phyloP scores from a whole-genome alignment of 805 yeast species.

The Candida golubevii region DNA sequence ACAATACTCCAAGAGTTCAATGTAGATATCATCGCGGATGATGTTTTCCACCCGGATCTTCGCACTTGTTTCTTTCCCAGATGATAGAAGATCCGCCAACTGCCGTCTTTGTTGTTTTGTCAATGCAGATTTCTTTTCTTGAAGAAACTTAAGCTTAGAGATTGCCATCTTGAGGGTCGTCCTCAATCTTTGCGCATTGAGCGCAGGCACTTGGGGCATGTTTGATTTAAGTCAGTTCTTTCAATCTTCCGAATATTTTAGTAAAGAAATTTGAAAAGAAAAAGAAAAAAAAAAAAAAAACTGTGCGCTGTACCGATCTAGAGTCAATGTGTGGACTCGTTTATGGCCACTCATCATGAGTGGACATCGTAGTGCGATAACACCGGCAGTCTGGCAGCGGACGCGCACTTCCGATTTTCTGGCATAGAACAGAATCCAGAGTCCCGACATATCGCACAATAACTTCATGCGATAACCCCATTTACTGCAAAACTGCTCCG shows the following conservation, averaged over 20 bases:
- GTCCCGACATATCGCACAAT: too few relatives aligned
- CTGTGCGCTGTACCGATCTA: too few relatives aligned
- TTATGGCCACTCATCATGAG: too few relatives aligned
- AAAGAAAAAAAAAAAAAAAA: too few relatives aligned
- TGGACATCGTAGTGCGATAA: too few relatives aligned
- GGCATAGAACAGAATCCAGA: too few relatives aligned
- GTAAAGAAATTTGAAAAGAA: too few relatives aligned
- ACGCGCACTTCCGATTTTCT: neutral
- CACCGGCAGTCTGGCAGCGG: too few relatives aligned
- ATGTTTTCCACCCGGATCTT: constrained; percentile 78
- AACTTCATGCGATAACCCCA: neutral
- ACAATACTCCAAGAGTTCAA: constrained; percentile 71
- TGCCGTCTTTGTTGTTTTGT: constrained; percentile 70
- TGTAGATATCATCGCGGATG: constrained; percentile 74
- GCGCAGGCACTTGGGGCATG: constrained; percentile 21
- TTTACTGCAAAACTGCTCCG: neutral
- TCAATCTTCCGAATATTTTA: too few relatives aligned
- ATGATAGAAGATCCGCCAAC: constrained; percentile 64
- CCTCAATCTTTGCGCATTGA: constrained; percentile 34
- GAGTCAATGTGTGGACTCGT: too few relatives aligned
- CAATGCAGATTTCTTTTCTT: constrained; percentile 68
- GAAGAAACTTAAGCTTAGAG: constrained; percentile 63
- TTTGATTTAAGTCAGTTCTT: too few relatives aligned
- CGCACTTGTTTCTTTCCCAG: constrained; percentile 79
- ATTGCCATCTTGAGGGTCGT: constrained; percentile 62